Base-by-base conservation (phyloP, 345 rosid species). In the Populus euphratica region DNA sequence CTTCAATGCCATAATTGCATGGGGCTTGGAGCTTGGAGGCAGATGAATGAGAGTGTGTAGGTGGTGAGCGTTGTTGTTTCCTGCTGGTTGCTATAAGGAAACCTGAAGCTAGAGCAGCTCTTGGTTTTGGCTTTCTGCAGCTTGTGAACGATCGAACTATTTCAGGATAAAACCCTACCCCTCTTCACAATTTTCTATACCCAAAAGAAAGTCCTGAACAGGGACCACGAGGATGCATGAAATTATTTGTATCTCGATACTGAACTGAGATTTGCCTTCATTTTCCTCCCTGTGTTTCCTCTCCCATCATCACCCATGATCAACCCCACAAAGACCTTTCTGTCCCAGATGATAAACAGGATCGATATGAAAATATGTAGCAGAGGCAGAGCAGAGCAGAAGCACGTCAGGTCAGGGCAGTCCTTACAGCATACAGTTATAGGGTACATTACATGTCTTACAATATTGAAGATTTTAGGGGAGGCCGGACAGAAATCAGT, bases 201-300 rank as follows among this genome's bases (percentile, higher is more conserved):
- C 76, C 21, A n/a, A 47, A 73, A 36, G n/a, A 1, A 70, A 43
- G 31, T 33, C 35, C 36, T 47, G 39, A 73, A 31, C 31, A 69
- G 65, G 88, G 88, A 87, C 92, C 87, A 86, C 86, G 33, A 74
- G 43, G 50, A 74, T 29, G 56, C 35, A 75, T 79, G 84, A 79
- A 81, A 87, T 87, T 77, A 83, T 87, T 77, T 85, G 79, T 88
- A 92, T 89, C 89, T 87, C 88, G 83, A 87, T 87, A 43, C 94
- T 85, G 81, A 81, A 90, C 94, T 90, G 89, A 86, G 94, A 90
- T 75, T 77, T 80, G 59, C 78, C 68, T 27, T 80, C 73, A 80
- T 59, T 64, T 71, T 67, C 69, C 73, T 77, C 70, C 20, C 61
- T 50, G 54, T 79, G 76, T 84, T 49, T 18, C 76, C 35, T 25